Evolutionary conservation across 306 rosid genomes (phyloP), one percentile per base, ranked within the genome.

Genomic region (Cyamopsis tetragonoloba): DNA sequence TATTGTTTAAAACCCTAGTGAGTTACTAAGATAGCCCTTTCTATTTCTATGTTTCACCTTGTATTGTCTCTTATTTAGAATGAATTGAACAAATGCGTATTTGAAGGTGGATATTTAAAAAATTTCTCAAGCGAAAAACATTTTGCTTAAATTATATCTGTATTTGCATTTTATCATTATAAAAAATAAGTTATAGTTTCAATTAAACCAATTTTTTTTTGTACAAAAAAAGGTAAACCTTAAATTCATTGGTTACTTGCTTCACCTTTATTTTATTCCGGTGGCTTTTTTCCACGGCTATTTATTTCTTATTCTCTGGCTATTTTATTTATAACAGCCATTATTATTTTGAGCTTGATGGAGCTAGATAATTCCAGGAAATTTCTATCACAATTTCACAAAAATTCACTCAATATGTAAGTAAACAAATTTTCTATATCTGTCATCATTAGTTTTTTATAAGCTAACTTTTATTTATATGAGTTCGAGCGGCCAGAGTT

Each of bases 341-440:
- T 56, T 55, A 0, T 22, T 49, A 5, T 61, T 24, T 23, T 35
- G 46, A 30, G 31, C 60, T 59, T 17, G 11, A 71, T 78, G 70
- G 75, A 22, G 66, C 48, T 34, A 1, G 28, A 64, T 1, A 31
- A 73, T 22, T 17, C 55, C 64, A 60, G 38, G 18, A 5, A 14
- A 48, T 12, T 18, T 74, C n/a, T n/a, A n/a, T 53, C 27, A 41
- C 30, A 5, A 11, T 26, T 39, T 49, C 8, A 23, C 73, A 24
- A 38, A 23, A 39, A 6, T 22, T 65, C 41, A 59, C 65, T 28
- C 41, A 19, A 58, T 38, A 77, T 56, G 83, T 57, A 48, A 73
- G 56, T 30, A 38, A 14, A 66, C 63, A 49, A 38, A 26, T 41
- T 62, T 22, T 4, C 32, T 49, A 53, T 30, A 24, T 41, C 60